Evolutionary conservation across 805 yeast species (phyloP), one percentile per base, ranked within the genome.

Genomic region (Saturnispora serradocipensis): DNA sequence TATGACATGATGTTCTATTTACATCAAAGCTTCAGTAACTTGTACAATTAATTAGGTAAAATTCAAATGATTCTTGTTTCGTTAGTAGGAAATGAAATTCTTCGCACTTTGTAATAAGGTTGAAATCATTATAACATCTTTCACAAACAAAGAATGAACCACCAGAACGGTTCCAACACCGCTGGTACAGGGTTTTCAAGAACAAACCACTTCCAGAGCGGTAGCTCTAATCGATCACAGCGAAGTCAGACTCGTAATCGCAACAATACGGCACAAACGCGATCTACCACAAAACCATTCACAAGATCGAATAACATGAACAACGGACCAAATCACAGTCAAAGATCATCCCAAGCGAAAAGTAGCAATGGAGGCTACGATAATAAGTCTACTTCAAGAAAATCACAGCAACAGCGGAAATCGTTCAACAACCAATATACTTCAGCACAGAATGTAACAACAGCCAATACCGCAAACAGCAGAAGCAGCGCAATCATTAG

Each of bases 1-100:
- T 72, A 68, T 50, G 77, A 73, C 50, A 24, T 64, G 24, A 45
- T 58, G 16, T 57, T 66, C 48, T 58, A 53, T 40, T 7, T 40
- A 27, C 44, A 18, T 11, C 27, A 40, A 5, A 22, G 27, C 34
- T 15, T 49, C 18, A 43, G 35, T 9, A 48, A 43, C 42, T 18
- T 43, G 43, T 46, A 46, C 39, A 46, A 11, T 13, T 46, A 43
- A 36, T 49, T 28, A 42, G 43, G 18, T 42, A 43, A 48, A 10
- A 18, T 16, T 11, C 7, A 4, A 18, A 18, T 38, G 42, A 38
- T 38, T 38, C 22, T 38, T 16, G 18, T 16, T 16, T 20, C 16
- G 24, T 38, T 38, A 18, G 22, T 5, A 38, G 9, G 22, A 16
- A 18, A 20, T 38, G 13, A 18, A 38, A 15, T 18, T 18, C 22